A percentile compares a stretch with the other conserved stretches of the same genome.
These are phyloP conservation scores for Glebionis coronaria DNA, from an alignment of 129 eudicot species.

Conservation along the genomic window DNA sequence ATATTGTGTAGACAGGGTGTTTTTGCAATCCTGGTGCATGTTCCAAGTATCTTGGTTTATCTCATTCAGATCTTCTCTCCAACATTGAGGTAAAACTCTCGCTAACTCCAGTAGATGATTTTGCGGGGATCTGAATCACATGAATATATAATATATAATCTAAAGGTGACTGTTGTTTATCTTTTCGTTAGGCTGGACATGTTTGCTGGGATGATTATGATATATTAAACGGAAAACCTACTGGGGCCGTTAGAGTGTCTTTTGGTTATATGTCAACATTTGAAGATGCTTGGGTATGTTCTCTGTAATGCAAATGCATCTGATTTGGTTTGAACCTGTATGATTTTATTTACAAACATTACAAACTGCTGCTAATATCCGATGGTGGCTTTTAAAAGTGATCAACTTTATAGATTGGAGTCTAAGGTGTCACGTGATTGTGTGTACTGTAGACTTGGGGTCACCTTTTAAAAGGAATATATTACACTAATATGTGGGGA, in stretches of 20 bases:
- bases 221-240: constrained; percentile 85
- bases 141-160: not conserved
- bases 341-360: not conserved
- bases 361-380: not conserved
- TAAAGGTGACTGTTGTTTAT: not conserved
- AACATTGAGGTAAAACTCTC: constrained; percentile 68
- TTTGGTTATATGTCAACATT: constrained; percentile 97
- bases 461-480: too few relatives aligned
- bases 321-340: not conserved
- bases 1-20: constrained; percentile 85
- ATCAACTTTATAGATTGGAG: too few relatives aligned
- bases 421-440: too few relatives aligned
- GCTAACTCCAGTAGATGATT: not conserved
- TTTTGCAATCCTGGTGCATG: constrained; percentile 99
- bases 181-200: constrained; percentile 74
- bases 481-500: too few relatives aligned
- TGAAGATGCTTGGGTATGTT: constrained; percentile 87
- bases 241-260: constrained; percentile 94
- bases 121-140: not conserved
- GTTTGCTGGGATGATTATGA: constrained; percentile 98
- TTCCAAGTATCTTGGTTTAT: constrained; percentile 90
- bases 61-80: constrained; percentile 76
- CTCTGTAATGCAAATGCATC: constrained; percentile 16
- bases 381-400: too few relatives aligned
- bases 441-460: too few relatives aligned